Conservation (phyloP, 2,329 filamentous ascomycete genomes). For the Alternaria sp. region DNA sequence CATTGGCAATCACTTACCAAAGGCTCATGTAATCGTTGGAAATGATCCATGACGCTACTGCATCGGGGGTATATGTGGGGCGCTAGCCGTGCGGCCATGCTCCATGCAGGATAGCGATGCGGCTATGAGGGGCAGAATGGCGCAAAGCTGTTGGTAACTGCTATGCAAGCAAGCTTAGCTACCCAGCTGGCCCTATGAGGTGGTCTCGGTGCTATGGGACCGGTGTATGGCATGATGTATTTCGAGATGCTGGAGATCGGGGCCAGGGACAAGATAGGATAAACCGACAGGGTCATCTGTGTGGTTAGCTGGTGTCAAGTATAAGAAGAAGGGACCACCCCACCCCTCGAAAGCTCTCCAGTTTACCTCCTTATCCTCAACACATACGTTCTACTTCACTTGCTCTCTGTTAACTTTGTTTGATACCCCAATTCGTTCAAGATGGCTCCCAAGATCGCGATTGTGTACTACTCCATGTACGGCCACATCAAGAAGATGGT, state of each 20-base stretch:
- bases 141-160: slow-evolving; percentile 1
- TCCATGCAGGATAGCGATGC: neutral
- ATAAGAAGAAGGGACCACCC: neutral
- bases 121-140: slow-evolving; percentile 9
- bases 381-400: neutral
- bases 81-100: neutral
- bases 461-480: slow-evolving; percentile 70
- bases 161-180: neutral
- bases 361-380: neutral
- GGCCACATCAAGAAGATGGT: slow-evolving; percentile 47
- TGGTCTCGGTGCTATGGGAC: neutral
- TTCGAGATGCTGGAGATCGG: neutral
- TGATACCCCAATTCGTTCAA: slow-evolving; percentile 29
- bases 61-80: slow-evolving; percentile 6
- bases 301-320: neutral
- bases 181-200: neutral
- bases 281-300: neutral
- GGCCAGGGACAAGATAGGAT: neutral
- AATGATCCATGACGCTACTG: slow-evolving; percentile 16
- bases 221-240: slow-evolving; percentile 1
- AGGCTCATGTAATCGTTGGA: neutral
- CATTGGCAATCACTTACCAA: slow-evolving; percentile 5
- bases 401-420: slow-evolving; percentile 4
- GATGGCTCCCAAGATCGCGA: slow-evolving; percentile 92
- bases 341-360: neutral